Conservation (phyloP, 2,329 filamentous ascomycete species). For the Sordariomycetes sp. region DNA sequence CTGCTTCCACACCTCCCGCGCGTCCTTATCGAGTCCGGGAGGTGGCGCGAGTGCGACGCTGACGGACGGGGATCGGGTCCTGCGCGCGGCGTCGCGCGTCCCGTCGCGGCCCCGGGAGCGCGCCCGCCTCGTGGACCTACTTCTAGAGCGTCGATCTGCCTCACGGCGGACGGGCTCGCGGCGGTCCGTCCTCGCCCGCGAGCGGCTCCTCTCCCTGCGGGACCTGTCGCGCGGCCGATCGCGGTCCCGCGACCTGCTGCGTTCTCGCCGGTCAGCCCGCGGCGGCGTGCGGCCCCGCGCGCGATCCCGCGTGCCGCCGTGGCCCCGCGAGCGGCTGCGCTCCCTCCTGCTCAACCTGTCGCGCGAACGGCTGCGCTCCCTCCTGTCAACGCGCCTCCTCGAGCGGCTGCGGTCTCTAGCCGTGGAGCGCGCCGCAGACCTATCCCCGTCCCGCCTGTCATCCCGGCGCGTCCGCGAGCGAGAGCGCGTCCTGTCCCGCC, state of each 20-base stretch:
- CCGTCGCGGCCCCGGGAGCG: constrained; percentile 15
- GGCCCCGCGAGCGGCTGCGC: constrained; percentile 1
- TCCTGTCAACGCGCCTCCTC: constrained; percentile 8
- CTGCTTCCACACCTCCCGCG: constrained; percentile 46
- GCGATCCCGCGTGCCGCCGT: constrained; percentile 1
- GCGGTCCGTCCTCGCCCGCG: constrained; percentile 11
- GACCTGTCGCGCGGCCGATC: constrained; percentile 14
- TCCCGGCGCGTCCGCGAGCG: constrained; percentile 12
- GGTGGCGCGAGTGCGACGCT: constrained; percentile 25
- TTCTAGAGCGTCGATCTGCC: constrained; percentile 5
- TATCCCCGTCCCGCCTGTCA: constrained; percentile 6
- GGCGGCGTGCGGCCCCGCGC: constrained; percentile 21
- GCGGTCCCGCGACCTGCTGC: constrained; percentile 23
- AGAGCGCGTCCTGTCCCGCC: constrained; percentile 17
- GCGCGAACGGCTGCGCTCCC: constrained; percentile 22
- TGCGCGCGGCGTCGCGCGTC: constrained; percentile 29
- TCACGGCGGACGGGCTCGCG: constrained; percentile 2
- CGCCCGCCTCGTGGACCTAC: constrained; percentile 9
- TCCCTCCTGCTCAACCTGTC: constrained; percentile 17
- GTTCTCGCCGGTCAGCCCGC: constrained; percentile 17
- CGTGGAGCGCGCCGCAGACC: neutral
- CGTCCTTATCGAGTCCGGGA: constrained; percentile 31
- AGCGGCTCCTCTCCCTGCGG: constrained; percentile 20
- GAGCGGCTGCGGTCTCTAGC: neutral
- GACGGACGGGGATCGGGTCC: constrained; percentile 29